Percentiles rank a stretch among this genome's conserved stretches.
These are phyloP conservation scores for Wallacemonas sp. DNA, from an alignment of 208 protist genomes.

Conservation along the genomic window DNA sequence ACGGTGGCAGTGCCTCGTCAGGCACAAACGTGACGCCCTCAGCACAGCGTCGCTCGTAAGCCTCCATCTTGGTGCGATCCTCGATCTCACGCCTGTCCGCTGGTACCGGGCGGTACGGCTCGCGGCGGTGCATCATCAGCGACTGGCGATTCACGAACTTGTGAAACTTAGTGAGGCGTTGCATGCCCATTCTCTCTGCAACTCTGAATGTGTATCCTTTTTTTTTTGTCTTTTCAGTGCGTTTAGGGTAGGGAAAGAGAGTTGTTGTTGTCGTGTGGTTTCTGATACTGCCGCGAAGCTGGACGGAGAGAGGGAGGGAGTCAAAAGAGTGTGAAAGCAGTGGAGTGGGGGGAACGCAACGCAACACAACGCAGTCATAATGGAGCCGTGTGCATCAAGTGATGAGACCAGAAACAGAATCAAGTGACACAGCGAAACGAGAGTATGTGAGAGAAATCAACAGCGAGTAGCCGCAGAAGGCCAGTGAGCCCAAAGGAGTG, in stretches of 20 bases:
- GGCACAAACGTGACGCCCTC: slow-evolving; percentile 82
- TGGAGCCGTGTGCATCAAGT: too few species aligned
- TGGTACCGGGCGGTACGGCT: slow-evolving; percentile 74
- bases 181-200: slow-evolving; percentile 3
- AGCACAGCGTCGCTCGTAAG: slow-evolving; percentile 62
- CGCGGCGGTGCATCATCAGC: slow-evolving; percentile 37
- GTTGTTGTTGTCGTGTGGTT: too few species aligned
- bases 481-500: too few species aligned
- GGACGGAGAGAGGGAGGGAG: neutral
- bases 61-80: slow-evolving; percentile 52
- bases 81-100: slow-evolving; percentile 62
- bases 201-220: neutral
- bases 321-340: neutral
- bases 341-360: neutral
- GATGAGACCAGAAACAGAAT: too few species aligned
- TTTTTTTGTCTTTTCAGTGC: slow-evolving; percentile 1
- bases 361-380: neutral
- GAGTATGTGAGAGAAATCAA: too few species aligned
- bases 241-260: too few species aligned
- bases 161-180: slow-evolving; percentile 29
- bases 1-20: slow-evolving; percentile 67
- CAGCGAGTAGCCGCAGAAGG: too few species aligned
- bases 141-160: slow-evolving; percentile 42
- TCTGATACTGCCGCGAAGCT: too few species aligned
- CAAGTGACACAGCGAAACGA: too few species aligned